A percentile compares a stretch with the other conserved stretches of the same genome.
phyloP scores from a whole-genome alignment of 2,329 filamentous ascomycete species.

The Venturia asperata region DNA sequence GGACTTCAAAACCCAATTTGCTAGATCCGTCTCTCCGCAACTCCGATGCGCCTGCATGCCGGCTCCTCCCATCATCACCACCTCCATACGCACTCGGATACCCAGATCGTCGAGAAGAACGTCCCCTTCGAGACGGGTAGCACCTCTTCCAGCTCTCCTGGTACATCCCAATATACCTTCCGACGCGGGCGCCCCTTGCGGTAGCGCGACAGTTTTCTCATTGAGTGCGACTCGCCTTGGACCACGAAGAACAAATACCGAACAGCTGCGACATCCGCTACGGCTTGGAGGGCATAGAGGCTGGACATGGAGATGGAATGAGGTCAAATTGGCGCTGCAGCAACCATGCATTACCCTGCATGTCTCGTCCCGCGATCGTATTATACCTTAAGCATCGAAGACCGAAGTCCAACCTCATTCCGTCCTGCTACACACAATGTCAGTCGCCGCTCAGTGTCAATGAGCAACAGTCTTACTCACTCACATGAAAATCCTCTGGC shows the following conservation, averaged over 20 bases:
- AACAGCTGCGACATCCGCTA: background rate
- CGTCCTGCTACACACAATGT: conserved; percentile 5
- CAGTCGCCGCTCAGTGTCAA: background rate
- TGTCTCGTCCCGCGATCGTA: background rate
- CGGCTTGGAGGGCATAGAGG: background rate
- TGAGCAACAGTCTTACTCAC: background rate
- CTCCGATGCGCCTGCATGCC: background rate
- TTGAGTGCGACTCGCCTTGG: background rate
- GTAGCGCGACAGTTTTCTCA: background rate
- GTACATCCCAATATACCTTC: background rate
- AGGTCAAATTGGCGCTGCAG: background rate
- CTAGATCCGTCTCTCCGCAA: background rate
- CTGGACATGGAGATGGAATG: background rate
- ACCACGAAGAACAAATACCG: background rate
- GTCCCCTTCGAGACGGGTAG: background rate
- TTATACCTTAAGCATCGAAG: too few relatives aligned
- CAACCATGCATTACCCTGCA: background rate
- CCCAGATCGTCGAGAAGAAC: background rate
- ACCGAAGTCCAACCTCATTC: background rate
- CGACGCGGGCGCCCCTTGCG: background rate
- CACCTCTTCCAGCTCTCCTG: background rate
- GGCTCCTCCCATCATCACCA: background rate
- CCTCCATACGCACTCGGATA: background rate
- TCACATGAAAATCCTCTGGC: background rate
- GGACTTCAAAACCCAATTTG: too few relatives aligned